Percentiles rank a stretch among this genome's conserved stretches.
These are phyloP conservation scores for Hymenoscyphus occultus DNA, from an alignment of 2,329 filamentous ascomycete genomes.

Conservation along the genomic window DNA sequence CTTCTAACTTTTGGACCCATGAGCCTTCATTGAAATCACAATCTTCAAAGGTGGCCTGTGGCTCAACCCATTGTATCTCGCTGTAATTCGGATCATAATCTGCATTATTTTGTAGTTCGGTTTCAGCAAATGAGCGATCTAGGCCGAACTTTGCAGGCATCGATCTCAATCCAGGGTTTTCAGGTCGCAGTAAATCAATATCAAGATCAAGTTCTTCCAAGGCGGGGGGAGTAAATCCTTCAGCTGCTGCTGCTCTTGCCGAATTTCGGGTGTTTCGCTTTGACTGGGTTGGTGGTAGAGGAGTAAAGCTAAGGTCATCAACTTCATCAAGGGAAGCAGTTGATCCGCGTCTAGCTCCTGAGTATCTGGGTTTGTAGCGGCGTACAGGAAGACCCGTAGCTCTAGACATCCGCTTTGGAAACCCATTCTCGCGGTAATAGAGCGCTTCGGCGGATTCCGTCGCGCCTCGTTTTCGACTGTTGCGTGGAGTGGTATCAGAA, in stretches of 20 bases:
- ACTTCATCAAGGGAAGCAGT: background rate
- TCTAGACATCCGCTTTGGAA: conserved; percentile 8
- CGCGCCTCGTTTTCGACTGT: background rate
- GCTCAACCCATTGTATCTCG: conserved; percentile 11
- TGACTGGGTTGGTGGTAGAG: background rate
- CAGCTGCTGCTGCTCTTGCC: conserved; percentile 6
- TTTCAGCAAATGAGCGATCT: background rate
- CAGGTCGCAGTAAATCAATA: conserved; percentile 14
- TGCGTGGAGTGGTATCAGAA: background rate
- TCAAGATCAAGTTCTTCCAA: conserved; percentile 26
- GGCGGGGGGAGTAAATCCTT: conserved; percentile 19
- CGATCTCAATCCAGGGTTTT: conserved; percentile 31
- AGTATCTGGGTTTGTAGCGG: background rate
- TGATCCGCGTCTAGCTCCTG: background rate
- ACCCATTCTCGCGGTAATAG: background rate
- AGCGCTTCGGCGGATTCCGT: background rate
- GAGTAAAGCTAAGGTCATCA: background rate
- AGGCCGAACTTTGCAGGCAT: conserved; percentile 26
- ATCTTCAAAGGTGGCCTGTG: background rate
- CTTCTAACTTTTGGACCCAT: conserved; percentile 11
- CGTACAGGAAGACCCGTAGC: conserved; percentile 13
- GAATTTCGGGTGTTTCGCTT: background rate
- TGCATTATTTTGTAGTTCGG: background rate
- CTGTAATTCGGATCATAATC: conserved; percentile 2
- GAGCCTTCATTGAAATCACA: conserved; percentile 20